phyloP scores from a whole-genome alignment of 2,329 filamentous ascomycete species.

The Cordyceps pruinosa region DNA sequence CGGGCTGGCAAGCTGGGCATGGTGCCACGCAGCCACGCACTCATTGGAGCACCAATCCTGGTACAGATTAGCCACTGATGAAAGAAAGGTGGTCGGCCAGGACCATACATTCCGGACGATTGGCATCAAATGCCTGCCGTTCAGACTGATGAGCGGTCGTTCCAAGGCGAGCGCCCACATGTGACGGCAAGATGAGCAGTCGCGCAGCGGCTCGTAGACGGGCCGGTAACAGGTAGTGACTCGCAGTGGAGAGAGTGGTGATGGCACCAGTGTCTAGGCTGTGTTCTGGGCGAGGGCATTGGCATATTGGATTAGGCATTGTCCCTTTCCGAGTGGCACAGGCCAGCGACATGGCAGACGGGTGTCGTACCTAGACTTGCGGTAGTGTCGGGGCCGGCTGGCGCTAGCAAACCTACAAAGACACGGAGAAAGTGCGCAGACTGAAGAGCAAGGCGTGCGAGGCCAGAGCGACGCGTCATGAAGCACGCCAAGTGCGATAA shows the following conservation, averaged over 20 bases:
- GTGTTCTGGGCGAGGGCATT: constrained; percentile 2
- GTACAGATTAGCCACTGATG: neutral
- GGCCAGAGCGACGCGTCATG: constrained; percentile 11
- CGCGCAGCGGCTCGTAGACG: neutral
- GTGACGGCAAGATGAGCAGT: too few species aligned
- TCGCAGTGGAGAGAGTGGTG: neutral
- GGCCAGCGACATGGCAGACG: neutral
- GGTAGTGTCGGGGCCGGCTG: neutral
- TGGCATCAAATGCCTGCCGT: neutral
- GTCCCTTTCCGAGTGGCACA: neutral
- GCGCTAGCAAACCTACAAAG: constrained; percentile 7
- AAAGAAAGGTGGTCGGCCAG: neutral
- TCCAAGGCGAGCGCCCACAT: constrained; percentile 6
- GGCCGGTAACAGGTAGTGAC: neutral
- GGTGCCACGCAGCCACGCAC: too few species aligned
- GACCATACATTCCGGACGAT: constrained; percentile 6
- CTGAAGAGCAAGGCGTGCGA: too few species aligned
- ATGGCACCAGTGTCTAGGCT: neutral
- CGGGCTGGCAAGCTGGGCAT: neutral
- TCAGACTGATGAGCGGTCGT: neutral
- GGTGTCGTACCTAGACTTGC: neutral
- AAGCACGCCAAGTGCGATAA: constrained; percentile 7
- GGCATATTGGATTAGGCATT: neutral
- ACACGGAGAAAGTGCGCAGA: neutral
- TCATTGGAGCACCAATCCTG: too few species aligned